Evolutionary conservation across 495 filamentous ascomycete genomes (phyloP).

Genomic region (Aspergillus asperescens): DNA sequence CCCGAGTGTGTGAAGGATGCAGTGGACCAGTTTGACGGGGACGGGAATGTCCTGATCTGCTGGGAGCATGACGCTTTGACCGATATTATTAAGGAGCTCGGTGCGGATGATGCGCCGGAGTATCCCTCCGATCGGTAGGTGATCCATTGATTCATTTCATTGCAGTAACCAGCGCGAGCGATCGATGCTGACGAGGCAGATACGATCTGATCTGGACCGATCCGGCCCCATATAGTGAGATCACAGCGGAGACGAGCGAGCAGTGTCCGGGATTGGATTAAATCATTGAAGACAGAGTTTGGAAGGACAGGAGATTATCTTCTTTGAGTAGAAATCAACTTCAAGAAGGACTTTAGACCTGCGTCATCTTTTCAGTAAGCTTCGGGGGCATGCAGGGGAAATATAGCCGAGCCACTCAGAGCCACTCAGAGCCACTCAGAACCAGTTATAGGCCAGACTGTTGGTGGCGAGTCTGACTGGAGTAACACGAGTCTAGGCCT

Average conservation of each 20-base stretch:
- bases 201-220: conserved; percentile 43
- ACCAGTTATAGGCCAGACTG: too few species aligned
- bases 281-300: too few species aligned
- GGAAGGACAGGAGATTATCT: too few species aligned
- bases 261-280: conserved; percentile 28
- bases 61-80: conserved; percentile 50
- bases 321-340: too few species aligned
- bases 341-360: too few species aligned
- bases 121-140: conserved; percentile 35
- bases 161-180: neutral
- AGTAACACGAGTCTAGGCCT: too few species aligned
- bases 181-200: conserved; percentile 12
- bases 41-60: conserved; percentile 53
- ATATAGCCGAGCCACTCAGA: too few species aligned
- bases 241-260: conserved; percentile 32
- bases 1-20: conserved; percentile 40
- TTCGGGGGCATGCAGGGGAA: neutral
- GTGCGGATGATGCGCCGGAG: conserved; percentile 33
- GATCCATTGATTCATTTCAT: too few species aligned
- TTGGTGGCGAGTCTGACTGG: too few species aligned
- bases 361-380: too few species aligned
- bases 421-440: too few species aligned
- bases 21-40: conserved; percentile 39
- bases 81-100: conserved; percentile 43
- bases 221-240: conserved; percentile 30